These are phyloP conservation scores for Malania oleifera DNA, from an alignment of 164 flowering plant species.

Conservation along the genomic window DNA sequence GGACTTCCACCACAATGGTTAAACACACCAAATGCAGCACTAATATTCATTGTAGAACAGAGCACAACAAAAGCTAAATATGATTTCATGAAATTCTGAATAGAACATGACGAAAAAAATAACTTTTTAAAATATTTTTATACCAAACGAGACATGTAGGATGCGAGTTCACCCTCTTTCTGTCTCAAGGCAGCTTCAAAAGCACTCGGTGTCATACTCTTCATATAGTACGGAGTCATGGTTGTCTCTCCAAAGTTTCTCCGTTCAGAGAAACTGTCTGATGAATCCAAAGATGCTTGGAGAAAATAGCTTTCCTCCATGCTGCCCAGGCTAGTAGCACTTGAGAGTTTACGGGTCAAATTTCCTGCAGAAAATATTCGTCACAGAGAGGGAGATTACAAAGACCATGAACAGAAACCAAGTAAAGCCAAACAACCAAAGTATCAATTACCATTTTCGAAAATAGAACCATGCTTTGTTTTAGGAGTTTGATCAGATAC, in stretches of 20 bases:
- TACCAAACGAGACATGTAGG: conserved; percentile 97
- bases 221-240: conserved; percentile 71
- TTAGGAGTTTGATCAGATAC: conserved; percentile 49
- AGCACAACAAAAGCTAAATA: background rate
- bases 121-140: conserved; percentile 7
- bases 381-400: no score
- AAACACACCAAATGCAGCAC: no score
- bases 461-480: conserved; percentile 39
- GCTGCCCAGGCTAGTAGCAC: conserved; percentile 84
- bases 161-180: conserved; percentile 97
- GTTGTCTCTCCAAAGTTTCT: conserved; percentile 50
- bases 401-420: background rate
- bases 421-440: background rate
- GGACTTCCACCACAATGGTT: no score
- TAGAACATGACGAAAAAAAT: background rate
- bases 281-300: conserved; percentile 89
- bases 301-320: conserved; percentile 93
- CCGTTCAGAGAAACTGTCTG: conserved; percentile 62
- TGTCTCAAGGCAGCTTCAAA: conserved; percentile 91
- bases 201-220: conserved; percentile 85
- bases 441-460: conserved; percentile 63
- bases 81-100: background rate
- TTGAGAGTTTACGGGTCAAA: conserved; percentile 65
- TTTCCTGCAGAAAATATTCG: conserved; percentile 48
- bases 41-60: background rate